Percentiles rank a stretch among this genome's conserved stretches.
Evolutionary conservation across 306 rosid species (phyloP).

Genomic region (Cicer pinnatifidum): DNA sequence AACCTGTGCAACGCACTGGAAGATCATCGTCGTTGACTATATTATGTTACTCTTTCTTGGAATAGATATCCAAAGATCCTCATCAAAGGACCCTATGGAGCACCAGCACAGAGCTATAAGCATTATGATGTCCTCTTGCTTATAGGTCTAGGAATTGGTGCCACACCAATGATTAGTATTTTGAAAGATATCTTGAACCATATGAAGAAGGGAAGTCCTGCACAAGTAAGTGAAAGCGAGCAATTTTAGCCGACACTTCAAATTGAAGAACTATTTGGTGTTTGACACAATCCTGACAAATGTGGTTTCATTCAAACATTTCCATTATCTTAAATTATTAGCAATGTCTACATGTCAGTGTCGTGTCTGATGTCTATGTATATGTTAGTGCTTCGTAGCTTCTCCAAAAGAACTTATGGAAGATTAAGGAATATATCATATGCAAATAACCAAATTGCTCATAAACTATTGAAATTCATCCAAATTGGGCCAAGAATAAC

Average conservation of each 20-base stretch:
- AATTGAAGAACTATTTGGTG: background rate
- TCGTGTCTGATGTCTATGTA: background rate
- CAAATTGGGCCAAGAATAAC: background rate
- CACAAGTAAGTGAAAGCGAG: slow-evolving; percentile 49
- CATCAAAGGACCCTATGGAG: slow-evolving; percentile 92
- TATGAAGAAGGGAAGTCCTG: slow-evolving; percentile 46
- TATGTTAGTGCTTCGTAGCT: background rate
- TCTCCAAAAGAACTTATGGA: background rate
- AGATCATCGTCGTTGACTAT: background rate
- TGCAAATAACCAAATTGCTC: background rate
- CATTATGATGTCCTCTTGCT: slow-evolving; percentile 84
- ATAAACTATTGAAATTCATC: background rate
- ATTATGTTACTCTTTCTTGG: slow-evolving; percentile 23
- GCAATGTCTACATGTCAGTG: background rate
- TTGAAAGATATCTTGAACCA: slow-evolving; percentile 73
- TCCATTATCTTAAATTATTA: background rate
- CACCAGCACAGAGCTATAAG: slow-evolving; percentile 84
- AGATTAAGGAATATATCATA: background rate
- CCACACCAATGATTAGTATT: slow-evolving; percentile 94
- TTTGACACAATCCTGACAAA: background rate
- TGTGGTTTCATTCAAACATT: background rate
- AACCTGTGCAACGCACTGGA: no score
- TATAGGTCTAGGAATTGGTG: slow-evolving; percentile 90
- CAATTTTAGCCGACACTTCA: background rate
- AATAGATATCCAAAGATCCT: slow-evolving; percentile 71